Evolutionary conservation across 192 early-diverging fungal genomes (phyloP), one percentile per base, ranked within the genome.

Genomic region (Thamnidium elegans): DNA sequence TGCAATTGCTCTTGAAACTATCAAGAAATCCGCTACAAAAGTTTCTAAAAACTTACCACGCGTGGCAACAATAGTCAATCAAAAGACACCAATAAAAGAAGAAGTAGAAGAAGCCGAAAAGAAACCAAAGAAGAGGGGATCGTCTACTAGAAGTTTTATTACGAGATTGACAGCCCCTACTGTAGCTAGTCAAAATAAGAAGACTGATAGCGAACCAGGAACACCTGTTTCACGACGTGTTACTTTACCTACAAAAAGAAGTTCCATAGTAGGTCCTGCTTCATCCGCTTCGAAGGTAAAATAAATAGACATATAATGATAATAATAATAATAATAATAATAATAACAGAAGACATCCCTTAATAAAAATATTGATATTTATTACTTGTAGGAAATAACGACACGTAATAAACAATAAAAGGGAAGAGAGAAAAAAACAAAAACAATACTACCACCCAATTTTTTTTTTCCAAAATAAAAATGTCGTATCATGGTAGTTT

Each of bases 91-190:
- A 2, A 34, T 52, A 30, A 62, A 62, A 36, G 36, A 39, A 39
- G 36, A 39, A 39, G 7, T 10, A 9, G 36, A 6, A 0, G 48
- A 62, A 48, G 42, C 53, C n/a, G 45, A 30, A 39, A 31, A 30
- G 21, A 63, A 51, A 11, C 32, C 31, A 32, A 36, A 32, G 32
- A 48, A 15, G 4, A 56, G 34, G 17, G 8, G 30, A 17, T 19
- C 54, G 1, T 56, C 55, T 3, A 39, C 55, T 34, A 30, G 19
- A 30, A 43, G 36, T 1, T 20, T 66, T 15, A 44, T 46, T 26
- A 56, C 65, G 19, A 13, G 65, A 45, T 48, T 66, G 65, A 66
- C 65, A 50, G 54, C 53, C 10, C 65, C 65, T 32, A 66, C 65
- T 47, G 45, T 21, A n/a, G 55, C 55, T 36, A 66, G 65, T 66